Base-by-base conservation (phyloP, 1,139 yeast genomes). In the Taphrina pruni region DNA sequence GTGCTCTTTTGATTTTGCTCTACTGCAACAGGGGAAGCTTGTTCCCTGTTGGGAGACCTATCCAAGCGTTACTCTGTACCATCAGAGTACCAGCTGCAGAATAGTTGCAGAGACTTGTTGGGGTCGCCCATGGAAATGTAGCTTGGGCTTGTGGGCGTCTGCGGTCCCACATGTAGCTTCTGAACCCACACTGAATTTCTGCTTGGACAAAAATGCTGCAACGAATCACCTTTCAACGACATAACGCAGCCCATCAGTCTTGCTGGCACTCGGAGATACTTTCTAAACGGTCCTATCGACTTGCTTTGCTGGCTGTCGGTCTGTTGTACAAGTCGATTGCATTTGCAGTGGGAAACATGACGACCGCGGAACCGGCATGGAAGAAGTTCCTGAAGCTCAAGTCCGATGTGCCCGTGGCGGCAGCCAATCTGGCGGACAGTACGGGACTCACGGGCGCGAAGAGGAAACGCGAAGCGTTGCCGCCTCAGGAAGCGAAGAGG, bases 291-390 rank as follows among this genome's bases (percentile, higher is more conserved):
- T 26, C 32, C 32, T 26, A 2, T 26, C 32, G 32, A 26, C 32
- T 26, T 4, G 32, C 32, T 26, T 26, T 26, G 1, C 2, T 26
- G 4, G 32, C 4, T 4, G 32, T 26, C 32, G 32, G 32, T 17
- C 17, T 2, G 32, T 26, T 2, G 32, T 26, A 26, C 32, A 26
- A 26, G 32, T 26, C 32, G 32, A 26, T 2, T 4, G 32, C 32
- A 26, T 26, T 26, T 26, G 32, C 32, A 26, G 2, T 26, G 32
- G 32, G 4, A 26, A 26, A 26, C 12, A 56, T 56, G 62, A 58
- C 62, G 58, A 61, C 57, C 6, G 38, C 54, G n/a, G 67, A 64
- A 45, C 61, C 67, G 21, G 67, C 67, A 20, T 64, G 67, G 67
- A 64, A 64, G 48, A 43, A 64, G 26, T 64, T 64, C 48, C 61